Percentiles rank a stretch among this genome's conserved stretches.
Evolutionary conservation across 2,329 filamentous ascomycete species (phyloP).

Genomic region (Meredithiella fracta): DNA sequence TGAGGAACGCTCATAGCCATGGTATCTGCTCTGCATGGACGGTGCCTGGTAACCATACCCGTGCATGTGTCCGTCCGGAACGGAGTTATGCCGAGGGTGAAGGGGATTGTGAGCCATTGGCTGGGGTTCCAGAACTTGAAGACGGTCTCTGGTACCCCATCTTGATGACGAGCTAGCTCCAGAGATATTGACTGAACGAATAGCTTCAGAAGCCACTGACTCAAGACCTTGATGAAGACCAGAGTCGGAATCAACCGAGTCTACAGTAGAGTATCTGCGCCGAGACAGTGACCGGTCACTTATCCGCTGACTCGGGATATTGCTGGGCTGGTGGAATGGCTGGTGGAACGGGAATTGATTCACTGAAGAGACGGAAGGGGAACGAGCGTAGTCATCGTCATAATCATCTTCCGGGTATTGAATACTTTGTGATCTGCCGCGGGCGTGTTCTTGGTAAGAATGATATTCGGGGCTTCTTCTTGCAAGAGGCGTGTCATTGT

Average conservation of each 20-base stretch:
- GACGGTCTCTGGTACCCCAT: not conserved
- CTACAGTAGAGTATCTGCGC: not conserved
- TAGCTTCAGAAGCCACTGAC: not conserved
- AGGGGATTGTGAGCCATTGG: not conserved
- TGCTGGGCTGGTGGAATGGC: not conserved
- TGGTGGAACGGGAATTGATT: slow-evolving; percentile 2
- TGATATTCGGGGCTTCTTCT: slow-evolving; percentile 9
- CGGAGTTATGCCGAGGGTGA: not conserved
- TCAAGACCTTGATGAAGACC: not conserved
- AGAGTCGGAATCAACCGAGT: not conserved
- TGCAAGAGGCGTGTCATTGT: slow-evolving; percentile 13
- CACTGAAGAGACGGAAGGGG: slow-evolving; percentile 2
- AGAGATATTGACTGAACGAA: not conserved
- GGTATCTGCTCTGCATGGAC: not conserved
- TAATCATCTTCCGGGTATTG: not conserved
- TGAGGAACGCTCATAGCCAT: not conserved
- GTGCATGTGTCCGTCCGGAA: not conserved
- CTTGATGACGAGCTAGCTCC: not conserved
- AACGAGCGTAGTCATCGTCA: slow-evolving; percentile 4
- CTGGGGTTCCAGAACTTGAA: not conserved
- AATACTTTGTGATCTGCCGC: not conserved
- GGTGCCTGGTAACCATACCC: not conserved
- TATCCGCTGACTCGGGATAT: slow-evolving; percentile 4
- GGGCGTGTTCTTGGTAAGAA: not conserved
- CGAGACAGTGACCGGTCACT: not conserved